phyloP scores from a whole-genome alignment of 176 grass and related monocot species.

The Oryza coarctata region DNA sequence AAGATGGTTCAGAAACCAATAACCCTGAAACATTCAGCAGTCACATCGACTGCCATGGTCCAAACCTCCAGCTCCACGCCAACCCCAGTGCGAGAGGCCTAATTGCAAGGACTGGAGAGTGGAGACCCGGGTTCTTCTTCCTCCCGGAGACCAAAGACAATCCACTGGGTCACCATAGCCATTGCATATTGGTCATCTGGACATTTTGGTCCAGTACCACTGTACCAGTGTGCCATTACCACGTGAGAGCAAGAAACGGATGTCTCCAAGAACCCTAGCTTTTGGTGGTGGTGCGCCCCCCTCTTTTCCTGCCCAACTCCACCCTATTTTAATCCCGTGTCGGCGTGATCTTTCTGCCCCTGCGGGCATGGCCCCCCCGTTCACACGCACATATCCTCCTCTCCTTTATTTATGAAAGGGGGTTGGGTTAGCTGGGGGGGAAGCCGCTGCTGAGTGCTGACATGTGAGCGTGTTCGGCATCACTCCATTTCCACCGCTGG shows the following conservation, averaged over 20 bases:
- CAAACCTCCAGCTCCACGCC: neutral
- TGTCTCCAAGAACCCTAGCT: slow-evolving; percentile 15
- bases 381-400: slow-evolving; percentile 4
- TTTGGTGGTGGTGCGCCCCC: neutral
- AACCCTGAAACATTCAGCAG: neutral
- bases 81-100: slow-evolving; percentile 13
- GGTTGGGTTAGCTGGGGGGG: slow-evolving; percentile 3
- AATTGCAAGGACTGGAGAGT: slow-evolving; percentile 31
- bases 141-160: neutral
- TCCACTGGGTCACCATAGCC: neutral
- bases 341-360: slow-evolving; percentile 33
- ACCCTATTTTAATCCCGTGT: slow-evolving; percentile 37
- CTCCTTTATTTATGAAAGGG: neutral
- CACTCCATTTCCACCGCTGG: slow-evolving; percentile 2
- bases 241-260: neutral
- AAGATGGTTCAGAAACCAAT: slow-evolving; percentile 25
- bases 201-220: neutral
- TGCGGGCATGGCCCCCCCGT: neutral
- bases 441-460: slow-evolving; percentile 1
- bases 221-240: slow-evolving; percentile 4
- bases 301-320: slow-evolving; percentile 16
- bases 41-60: neutral
- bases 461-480: slow-evolving; percentile 44
- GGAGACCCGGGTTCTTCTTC: neutral
- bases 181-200: neutral